phyloP scores from a whole-genome alignment of 106 monocot genomes.

The Apostasia ramifera region DNA sequence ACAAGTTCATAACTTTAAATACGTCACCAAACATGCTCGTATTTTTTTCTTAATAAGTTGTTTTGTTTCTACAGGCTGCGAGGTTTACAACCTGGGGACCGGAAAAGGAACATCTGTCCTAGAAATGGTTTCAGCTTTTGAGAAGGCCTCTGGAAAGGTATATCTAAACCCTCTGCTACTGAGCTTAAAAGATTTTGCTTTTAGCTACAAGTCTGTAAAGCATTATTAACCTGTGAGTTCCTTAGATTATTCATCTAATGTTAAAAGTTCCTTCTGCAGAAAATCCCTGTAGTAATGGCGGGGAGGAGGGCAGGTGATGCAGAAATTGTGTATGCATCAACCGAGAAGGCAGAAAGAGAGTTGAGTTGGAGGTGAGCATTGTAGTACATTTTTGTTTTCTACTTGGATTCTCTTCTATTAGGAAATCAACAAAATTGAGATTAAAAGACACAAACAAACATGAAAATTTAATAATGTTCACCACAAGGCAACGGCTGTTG shows the following conservation, averaged over 20 bases:
- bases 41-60: too few relatives aligned
- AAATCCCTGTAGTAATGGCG: neutral
- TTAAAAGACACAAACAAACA: too few relatives aligned
- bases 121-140: constrained; percentile 83
- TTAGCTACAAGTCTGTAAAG: neutral
- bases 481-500: too few relatives aligned
- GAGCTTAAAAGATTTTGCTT: neutral
- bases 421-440: too few relatives aligned
- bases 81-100: constrained; percentile 77
- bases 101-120: constrained; percentile 70
- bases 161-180: neutral
- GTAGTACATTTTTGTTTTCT: neutral
- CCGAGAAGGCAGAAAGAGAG: constrained; percentile 3
- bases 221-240: neutral
- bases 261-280: neutral
- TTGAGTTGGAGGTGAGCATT: neutral
- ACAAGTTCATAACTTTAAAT: too few relatives aligned
- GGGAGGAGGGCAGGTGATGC: constrained; percentile 4
- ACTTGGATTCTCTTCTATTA: too few relatives aligned
- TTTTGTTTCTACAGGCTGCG: constrained; percentile 39
- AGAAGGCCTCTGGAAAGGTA: constrained; percentile 77
- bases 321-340: constrained; percentile 4
- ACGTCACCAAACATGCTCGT: too few relatives aligned
- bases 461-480: too few relatives aligned
- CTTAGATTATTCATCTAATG: neutral